Conservation (phyloP, 768 basidiomycete species). For the Ramaria rubella region DNA sequence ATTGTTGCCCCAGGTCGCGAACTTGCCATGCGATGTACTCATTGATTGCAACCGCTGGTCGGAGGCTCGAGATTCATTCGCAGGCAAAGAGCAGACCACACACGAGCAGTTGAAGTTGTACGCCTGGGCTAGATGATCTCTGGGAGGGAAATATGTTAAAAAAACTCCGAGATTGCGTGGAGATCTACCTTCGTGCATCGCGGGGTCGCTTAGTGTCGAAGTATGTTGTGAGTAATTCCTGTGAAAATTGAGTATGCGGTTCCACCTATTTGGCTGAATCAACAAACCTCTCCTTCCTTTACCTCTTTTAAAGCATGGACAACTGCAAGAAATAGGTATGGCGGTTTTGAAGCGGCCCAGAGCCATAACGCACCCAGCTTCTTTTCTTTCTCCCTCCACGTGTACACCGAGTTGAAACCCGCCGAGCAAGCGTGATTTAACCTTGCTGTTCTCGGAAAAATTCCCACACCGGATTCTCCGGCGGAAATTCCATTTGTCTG, state of each 20-base stretch:
- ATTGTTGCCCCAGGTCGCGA: slow-evolving; percentile 44
- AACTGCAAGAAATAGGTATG: slow-evolving; percentile 20
- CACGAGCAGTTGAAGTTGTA: slow-evolving; percentile 61
- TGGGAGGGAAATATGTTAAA: slow-evolving; percentile 19
- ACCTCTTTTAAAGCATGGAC: slow-evolving; percentile 56
- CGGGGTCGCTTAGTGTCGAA: slow-evolving; percentile 49
- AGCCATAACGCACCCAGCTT: slow-evolving; percentile 2
- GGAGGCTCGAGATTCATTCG: slow-evolving; percentile 41
- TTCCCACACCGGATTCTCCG: slow-evolving; percentile 40
- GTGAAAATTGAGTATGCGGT: not conserved
- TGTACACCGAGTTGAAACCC: slow-evolving; percentile 62
- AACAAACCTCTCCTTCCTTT: slow-evolving; percentile 41
- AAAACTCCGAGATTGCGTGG: not conserved
- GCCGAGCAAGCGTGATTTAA: slow-evolving; percentile 64
- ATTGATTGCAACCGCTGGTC: slow-evolving; percentile 46
- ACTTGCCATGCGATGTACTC: slow-evolving; percentile 35
- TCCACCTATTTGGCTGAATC: not conserved
- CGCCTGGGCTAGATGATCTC: slow-evolving; percentile 39
- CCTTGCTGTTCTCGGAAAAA: slow-evolving; percentile 64
- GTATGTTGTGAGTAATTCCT: slow-evolving; percentile 62
- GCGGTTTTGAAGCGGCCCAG: too few relatives aligned
- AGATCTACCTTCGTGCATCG: slow-evolving; percentile 43
- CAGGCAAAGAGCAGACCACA: slow-evolving; percentile 50
- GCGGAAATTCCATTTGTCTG: slow-evolving; percentile 60
- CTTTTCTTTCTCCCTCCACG: slow-evolving; percentile 22